Base-by-base conservation (phyloP, 2,329 filamentous ascomycete genomes). In the Chaetomiaceae sp. region DNA sequence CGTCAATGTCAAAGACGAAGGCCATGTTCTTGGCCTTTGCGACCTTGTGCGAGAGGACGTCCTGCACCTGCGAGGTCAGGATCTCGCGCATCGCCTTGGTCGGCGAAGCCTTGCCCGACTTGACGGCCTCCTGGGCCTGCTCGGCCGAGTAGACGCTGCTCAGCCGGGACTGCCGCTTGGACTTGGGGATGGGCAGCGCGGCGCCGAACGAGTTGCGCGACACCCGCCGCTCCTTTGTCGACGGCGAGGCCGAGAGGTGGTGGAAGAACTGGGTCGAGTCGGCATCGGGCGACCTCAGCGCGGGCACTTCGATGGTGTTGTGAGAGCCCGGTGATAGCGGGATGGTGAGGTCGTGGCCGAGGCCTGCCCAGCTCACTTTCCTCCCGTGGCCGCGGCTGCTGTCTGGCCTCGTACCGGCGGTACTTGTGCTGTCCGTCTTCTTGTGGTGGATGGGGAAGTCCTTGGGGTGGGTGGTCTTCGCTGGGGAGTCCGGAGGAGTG, bases 1-100 rank as follows among this genome's bases (percentile, higher is more conserved):
- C 87, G 63, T 90, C 88, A 55, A 87, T 85, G 69, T 91, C 88
- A 60, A 91, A 91, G 64, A 85, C 87, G 60, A 91, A 91, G 6
- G 85, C 84, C 85, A 90, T 89, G 73, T 89, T 84, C 78, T 89
- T 89, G 54, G 85, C 86, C 54, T 79, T 78, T 27, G 72, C 72
- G 15, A 87, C 85, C 73, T 87, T 88, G 62, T 84, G 79, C 53
- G 78, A 70, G 61, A 80, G 76, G 59, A 89, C 74, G 59, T 84
- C 81, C 71, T 90, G 87, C 19, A 88, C 75, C 70, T 88, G 85
- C 3, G 83, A 81, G 34, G 83, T 84, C 57, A 89, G 73, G 56
- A 89, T 82, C 46, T 88, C 84, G 29, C 85, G 81, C 3, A 80
- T 43, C 82, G 75, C 68, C 25, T 9, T 5, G 25, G 9, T 31